phyloP scores from a whole-genome alignment of 495 filamentous ascomycete genomes.

The Lasiosphaeriaceae sp. region DNA sequence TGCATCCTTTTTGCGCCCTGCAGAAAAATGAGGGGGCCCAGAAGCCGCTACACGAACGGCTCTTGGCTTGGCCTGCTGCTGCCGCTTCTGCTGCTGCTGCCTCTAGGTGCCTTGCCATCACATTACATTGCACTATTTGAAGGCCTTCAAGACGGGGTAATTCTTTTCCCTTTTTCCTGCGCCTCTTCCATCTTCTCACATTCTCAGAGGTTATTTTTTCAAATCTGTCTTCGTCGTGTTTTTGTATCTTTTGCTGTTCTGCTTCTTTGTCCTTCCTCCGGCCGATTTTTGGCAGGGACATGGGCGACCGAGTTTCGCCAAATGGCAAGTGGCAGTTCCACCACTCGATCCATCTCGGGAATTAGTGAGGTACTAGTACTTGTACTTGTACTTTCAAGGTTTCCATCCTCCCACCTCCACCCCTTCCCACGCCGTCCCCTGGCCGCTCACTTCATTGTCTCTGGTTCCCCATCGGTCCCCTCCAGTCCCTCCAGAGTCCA shows the following conservation, averaged over 20 bases:
- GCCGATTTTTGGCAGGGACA: slow-evolving; percentile 11
- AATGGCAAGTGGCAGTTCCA: slow-evolving; percentile 30
- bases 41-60: too few relatives aligned
- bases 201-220: too few relatives aligned
- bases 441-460: not conserved
- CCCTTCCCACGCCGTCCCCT: not conserved
- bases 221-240: not conserved
- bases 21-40: too few relatives aligned
- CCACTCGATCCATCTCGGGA: slow-evolving; percentile 19
- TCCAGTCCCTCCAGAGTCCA: not conserved
- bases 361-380: slow-evolving; percentile 6
- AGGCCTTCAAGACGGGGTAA: not conserved
- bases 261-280: slow-evolving; percentile 4
- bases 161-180: not conserved
- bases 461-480: not conserved
- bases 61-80: too few relatives aligned
- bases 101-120: too few relatives aligned
- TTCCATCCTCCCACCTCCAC: not conserved
- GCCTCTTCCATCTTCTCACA: not conserved
- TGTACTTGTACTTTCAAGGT: not conserved
- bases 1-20: too few relatives aligned
- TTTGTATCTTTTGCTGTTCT: not conserved
- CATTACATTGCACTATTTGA: not conserved
- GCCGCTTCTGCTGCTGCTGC: too few relatives aligned
- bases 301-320: slow-evolving; percentile 16